Evolutionary conservation across 2,329 filamentous ascomycete genomes (phyloP).

Genomic region (Truncatella angustata): DNA sequence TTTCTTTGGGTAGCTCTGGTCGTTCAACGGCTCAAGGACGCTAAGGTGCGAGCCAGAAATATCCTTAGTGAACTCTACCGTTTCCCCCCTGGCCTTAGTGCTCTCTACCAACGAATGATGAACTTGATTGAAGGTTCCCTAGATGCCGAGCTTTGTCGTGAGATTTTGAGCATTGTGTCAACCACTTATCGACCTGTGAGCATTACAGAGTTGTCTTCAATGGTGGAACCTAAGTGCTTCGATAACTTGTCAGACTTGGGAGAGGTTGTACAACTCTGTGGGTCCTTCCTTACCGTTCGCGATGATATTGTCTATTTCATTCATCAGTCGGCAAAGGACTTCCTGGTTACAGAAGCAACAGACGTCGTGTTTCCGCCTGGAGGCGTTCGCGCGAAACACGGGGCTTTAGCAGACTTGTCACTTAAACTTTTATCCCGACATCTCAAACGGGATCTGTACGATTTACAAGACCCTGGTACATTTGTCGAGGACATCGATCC

Average conservation of each 20-base stretch:
- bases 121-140: slow-evolving; percentile 25
- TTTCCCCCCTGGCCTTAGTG: slow-evolving; percentile 33
- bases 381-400: slow-evolving; percentile 22
- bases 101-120: slow-evolving; percentile 38
- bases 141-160: slow-evolving; percentile 27
- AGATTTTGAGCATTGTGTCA: slow-evolving; percentile 30
- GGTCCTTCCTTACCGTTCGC: slow-evolving; percentile 38
- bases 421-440: slow-evolving; percentile 26
- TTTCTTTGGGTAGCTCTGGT: slow-evolving; percentile 45
- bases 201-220: slow-evolving; percentile 12
- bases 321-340: slow-evolving; percentile 44
- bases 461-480: slow-evolving; percentile 20
- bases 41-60: slow-evolving; percentile 12
- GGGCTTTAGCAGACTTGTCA: slow-evolving; percentile 33
- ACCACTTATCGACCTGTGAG: slow-evolving; percentile 34
- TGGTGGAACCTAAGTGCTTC: not conserved
- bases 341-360: slow-evolving; percentile 22
- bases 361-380: slow-evolving; percentile 28
- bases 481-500: slow-evolving; percentile 19
- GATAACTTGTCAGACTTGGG: slow-evolving; percentile 15
- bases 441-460: slow-evolving; percentile 35
- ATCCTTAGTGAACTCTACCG: not conserved
- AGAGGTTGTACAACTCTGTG: slow-evolving; percentile 32
- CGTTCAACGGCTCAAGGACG: slow-evolving; percentile 27
- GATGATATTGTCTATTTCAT: slow-evolving; percentile 32